phyloP scores from a whole-genome alignment of 192 early-diverging fungal species.

The Haplosporangium gracile region DNA sequence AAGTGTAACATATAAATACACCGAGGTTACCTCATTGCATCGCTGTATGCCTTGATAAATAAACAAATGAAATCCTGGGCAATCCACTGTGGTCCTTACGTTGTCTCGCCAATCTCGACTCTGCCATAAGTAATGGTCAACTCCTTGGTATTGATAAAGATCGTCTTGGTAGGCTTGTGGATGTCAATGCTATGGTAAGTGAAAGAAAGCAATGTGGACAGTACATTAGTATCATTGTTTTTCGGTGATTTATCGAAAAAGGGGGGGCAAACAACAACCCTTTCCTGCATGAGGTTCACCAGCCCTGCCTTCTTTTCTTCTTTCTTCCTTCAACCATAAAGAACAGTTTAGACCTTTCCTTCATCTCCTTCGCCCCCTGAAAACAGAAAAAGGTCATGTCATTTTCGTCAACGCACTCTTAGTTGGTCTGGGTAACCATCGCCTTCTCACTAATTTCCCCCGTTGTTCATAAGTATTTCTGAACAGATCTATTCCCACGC shows the following conservation, averaged over 20 bases:
- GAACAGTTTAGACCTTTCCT: neutral
- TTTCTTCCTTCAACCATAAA: neutral
- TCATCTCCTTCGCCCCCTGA: neutral
- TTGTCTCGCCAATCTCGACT: constrained; percentile 42
- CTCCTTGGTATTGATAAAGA: constrained; percentile 56
- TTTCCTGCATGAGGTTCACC: neutral
- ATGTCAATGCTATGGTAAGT: constrained; percentile 16
- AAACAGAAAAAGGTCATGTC: neutral
- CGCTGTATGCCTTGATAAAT: neutral
- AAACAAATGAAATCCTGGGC: neutral
- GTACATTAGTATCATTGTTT: neutral
- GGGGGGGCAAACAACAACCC: neutral
- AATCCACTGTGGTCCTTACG: constrained; percentile 15
- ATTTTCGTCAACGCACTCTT: neutral
- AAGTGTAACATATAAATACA: neutral
- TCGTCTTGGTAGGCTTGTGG: constrained; percentile 46
- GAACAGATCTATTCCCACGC: constrained; percentile 5
- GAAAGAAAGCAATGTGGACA: neutral
- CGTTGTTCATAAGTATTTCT: neutral
- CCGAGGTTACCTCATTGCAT: neutral
- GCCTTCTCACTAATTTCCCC: neutral
- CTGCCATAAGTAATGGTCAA: constrained; percentile 28
- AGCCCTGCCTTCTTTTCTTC: too few relatives aligned
- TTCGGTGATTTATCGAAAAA: neutral
- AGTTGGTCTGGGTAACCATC: neutral